A percentile compares a stretch with the other conserved stretches of the same genome.
Evolutionary conservation across 495 filamentous ascomycete species (phyloP).

Genomic region (Penicillium flavigenum): DNA sequence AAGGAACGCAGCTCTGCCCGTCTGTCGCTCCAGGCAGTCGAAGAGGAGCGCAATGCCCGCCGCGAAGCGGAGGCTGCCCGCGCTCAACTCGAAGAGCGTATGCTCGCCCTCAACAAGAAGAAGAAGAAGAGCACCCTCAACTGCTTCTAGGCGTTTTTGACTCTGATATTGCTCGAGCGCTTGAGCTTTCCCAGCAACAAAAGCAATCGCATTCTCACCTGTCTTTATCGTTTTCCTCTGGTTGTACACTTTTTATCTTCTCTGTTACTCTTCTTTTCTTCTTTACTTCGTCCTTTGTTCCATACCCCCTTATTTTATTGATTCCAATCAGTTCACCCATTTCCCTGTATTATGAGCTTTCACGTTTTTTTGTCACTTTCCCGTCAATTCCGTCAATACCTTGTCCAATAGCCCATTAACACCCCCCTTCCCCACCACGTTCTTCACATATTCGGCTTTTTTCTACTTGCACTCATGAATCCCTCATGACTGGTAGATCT

Average conservation of each 20-base stretch:
- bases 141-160: constrained; percentile 66
- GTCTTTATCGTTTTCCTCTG: constrained; percentile 3
- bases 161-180: background rate
- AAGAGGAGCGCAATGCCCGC: constrained; percentile 87
- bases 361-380: constrained; percentile 22
- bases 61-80: constrained; percentile 84
- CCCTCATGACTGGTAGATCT: constrained; percentile 25
- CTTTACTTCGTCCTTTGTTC: constrained; percentile 19
- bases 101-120: constrained; percentile 85
- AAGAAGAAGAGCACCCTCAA: constrained; percentile 97
- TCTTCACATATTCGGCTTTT: constrained; percentile 27
- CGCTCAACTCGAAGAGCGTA: constrained; percentile 85
- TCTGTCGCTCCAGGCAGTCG: constrained; percentile 86
- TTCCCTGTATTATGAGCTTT: constrained; percentile 57
- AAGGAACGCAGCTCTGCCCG: constrained; percentile 69
- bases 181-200: background rate
- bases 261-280: constrained; percentile 10
- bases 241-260: constrained; percentile 13
- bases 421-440: constrained; percentile 9
- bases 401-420: constrained; percentile 19
- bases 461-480: constrained; percentile 14
- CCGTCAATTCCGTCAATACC: constrained; percentile 29
- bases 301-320: constrained; percentile 28
- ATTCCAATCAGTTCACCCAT: constrained; percentile 27
- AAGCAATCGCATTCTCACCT: constrained; percentile 11